phyloP scores from a whole-genome alignment of 208 protist genomes.

The Leishmania mexicana region DNA sequence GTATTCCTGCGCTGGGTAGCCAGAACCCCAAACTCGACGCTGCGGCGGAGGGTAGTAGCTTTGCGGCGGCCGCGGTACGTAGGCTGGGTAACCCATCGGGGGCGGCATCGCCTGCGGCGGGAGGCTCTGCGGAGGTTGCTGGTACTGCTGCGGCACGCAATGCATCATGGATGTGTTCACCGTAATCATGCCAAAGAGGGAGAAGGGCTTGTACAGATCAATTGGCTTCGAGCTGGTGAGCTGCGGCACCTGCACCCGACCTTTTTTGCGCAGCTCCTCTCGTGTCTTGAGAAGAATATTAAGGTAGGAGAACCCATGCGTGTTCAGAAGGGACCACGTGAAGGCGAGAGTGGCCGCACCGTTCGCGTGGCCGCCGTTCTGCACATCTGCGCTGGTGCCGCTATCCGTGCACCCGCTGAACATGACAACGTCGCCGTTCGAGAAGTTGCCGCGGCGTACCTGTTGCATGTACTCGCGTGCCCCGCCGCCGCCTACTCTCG shows the following conservation, averaged over 20 bases:
- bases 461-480: slow-evolving; percentile 51
- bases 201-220: slow-evolving; percentile 90
- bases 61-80: slow-evolving; percentile 18
- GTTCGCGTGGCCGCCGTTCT: slow-evolving; percentile 44
- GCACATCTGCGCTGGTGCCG: slow-evolving; percentile 85
- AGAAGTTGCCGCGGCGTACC: slow-evolving; percentile 77
- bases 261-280: slow-evolving; percentile 68
- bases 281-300: slow-evolving; percentile 85
- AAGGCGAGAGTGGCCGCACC: slow-evolving; percentile 87
- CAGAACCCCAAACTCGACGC: neutral
- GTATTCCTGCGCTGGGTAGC: neutral
- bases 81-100: slow-evolving; percentile 15
- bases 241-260: slow-evolving; percentile 87
- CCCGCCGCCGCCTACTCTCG: slow-evolving; percentile 11
- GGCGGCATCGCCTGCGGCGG: slow-evolving; percentile 31
- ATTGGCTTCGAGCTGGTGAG: slow-evolving; percentile 90
- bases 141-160: slow-evolving; percentile 69
- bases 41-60: slow-evolving; percentile 8
- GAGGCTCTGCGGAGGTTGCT: slow-evolving; percentile 28
- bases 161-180: slow-evolving; percentile 64
- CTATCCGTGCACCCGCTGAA: slow-evolving; percentile 89
- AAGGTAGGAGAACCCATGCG: slow-evolving; percentile 64
- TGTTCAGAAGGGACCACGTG: slow-evolving; percentile 78
- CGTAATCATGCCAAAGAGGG: slow-evolving; percentile 81
- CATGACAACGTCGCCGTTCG: slow-evolving; percentile 86